Evolutionary conservation across 2,329 filamentous ascomycete genomes (phyloP).

Genomic region (Botrytis fabae): DNA sequence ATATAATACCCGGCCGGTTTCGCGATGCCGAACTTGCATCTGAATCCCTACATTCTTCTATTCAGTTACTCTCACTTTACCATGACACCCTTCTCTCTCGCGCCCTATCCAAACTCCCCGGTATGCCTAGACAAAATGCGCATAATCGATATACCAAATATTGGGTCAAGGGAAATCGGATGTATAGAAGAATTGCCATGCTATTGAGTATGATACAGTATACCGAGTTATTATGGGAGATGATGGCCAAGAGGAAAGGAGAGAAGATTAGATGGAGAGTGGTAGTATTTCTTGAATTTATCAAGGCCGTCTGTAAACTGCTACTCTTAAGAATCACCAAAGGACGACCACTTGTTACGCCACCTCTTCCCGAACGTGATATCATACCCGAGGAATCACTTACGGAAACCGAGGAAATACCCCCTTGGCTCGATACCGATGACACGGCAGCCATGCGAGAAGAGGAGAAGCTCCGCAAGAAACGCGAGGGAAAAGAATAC

Average conservation of each 20-base stretch:
- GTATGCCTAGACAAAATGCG: conserved; percentile 49
- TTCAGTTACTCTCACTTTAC: conserved; percentile 88
- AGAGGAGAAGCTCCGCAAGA: conserved; percentile 17
- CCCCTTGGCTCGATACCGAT: conserved; percentile 43
- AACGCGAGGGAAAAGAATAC: conserved; percentile 59
- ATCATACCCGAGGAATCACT: conserved; percentile 61
- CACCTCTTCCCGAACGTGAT: conserved; percentile 83
- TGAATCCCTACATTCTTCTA: conserved; percentile 84
- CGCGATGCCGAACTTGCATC: conserved; percentile 93
- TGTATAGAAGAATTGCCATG: conserved; percentile 80
- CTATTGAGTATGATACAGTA: conserved; percentile 89
- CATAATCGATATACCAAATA: conserved; percentile 68
- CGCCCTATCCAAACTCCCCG: conserved; percentile 58
- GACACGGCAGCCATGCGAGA: conserved; percentile 29
- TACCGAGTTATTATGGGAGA: conserved; percentile 95
- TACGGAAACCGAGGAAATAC: conserved; percentile 46
- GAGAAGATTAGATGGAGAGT: conserved; percentile 85
- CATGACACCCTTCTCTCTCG: conserved; percentile 83
- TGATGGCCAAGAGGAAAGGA: conserved; percentile 85
- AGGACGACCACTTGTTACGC: conserved; percentile 77
- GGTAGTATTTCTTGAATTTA: conserved; percentile 77
- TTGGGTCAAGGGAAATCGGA: conserved; percentile 61
- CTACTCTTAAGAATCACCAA: conserved; percentile 80
- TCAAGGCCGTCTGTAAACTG: conserved; percentile 83
- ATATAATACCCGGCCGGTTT: conserved; percentile 90